Evolutionary conservation across 192 early-diverging fungal genomes (phyloP), one percentile per base, ranked within the genome.

Genomic region (Coemansia aciculifera): DNA sequence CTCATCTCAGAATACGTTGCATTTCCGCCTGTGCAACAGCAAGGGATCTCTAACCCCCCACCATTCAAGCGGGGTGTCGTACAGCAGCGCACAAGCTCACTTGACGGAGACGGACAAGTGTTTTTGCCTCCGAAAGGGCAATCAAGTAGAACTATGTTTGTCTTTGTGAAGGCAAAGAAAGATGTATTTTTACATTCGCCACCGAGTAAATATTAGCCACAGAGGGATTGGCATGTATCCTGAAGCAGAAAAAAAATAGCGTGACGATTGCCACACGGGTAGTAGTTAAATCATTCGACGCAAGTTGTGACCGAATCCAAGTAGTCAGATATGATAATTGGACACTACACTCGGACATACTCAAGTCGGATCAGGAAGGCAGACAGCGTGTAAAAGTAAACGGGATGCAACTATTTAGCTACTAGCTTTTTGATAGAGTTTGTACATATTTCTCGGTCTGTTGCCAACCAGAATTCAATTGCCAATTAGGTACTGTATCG

Each of bases 171-270:
- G 49, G 12, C 49, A 29, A 52, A 13, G 49, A 27, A 11, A 5
- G 19, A 29, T 31, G 51, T 34, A 24, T 17, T 15, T 32, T 36
- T 59, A 59, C 11, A 36, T 19, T 36, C 34, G 54, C 15, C 24
- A 36, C 56, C 56, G 56, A 31, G 56, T n/a, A 59, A 36, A 59
- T 34, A 37, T 7, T 36, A 36, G 51, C 46, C 46, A 54, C 24
- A 13, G 51, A 29, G 27, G 12, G 56, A 59, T 59, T 59, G 56
- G 12, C 56, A n/a, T 59, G 56, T 59, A 59, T 37, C 32, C 17
- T 36, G 34, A 59, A 19, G 13, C 12, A 13, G 40, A 49, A 21
- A 10, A 10, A 21, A n/a, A 49, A 19, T 21, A 17, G 17, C 42
- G 21, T 49, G 51, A 27, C 24, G 13, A 29, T 29, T 54, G 12